phyloP scores from a whole-genome alignment of 306 rosid genomes.

The Quercus gilva region DNA sequence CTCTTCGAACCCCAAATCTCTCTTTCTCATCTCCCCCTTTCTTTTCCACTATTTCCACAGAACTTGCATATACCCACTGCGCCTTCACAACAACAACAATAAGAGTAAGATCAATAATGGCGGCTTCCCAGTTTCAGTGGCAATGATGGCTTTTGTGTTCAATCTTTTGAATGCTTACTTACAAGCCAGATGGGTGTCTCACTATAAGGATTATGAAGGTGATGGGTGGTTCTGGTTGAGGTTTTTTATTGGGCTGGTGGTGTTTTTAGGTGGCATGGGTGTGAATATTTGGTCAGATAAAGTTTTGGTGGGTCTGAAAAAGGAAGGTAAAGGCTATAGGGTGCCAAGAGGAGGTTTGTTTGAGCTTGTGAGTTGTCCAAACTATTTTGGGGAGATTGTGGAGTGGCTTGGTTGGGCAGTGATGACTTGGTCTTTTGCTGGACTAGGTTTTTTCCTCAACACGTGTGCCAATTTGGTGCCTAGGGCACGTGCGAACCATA shows the following conservation, averaged over 20 bases:
- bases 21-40: slow-evolving; percentile 51
- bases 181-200: slow-evolving; percentile 66
- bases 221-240: slow-evolving; percentile 50
- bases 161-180: slow-evolving; percentile 61
- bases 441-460: slow-evolving; percentile 57
- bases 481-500: slow-evolving; percentile 62
- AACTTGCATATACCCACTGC: slow-evolving; percentile 63
- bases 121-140: slow-evolving; percentile 57
- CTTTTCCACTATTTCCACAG: slow-evolving; percentile 73
- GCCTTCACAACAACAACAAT: slow-evolving; percentile 22
- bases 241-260: slow-evolving; percentile 33
- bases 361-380: too few relatives aligned
- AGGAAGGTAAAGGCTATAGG: too few relatives aligned
- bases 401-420: slow-evolving; percentile 90
- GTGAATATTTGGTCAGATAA: neutral
- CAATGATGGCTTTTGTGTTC: slow-evolving; percentile 49
- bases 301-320: too few relatives aligned
- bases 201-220: slow-evolving; percentile 36
- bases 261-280: slow-evolving; percentile 54
- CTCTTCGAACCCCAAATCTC: slow-evolving; percentile 50
- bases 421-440: slow-evolving; percentile 78
- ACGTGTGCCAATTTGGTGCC: slow-evolving; percentile 85
- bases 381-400: slow-evolving; percentile 52
- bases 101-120: slow-evolving; percentile 2
- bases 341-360: too few relatives aligned